phyloP scores from a whole-genome alignment of 805 yeast genomes.

The Kregervanrija pseudodelftensis region DNA sequence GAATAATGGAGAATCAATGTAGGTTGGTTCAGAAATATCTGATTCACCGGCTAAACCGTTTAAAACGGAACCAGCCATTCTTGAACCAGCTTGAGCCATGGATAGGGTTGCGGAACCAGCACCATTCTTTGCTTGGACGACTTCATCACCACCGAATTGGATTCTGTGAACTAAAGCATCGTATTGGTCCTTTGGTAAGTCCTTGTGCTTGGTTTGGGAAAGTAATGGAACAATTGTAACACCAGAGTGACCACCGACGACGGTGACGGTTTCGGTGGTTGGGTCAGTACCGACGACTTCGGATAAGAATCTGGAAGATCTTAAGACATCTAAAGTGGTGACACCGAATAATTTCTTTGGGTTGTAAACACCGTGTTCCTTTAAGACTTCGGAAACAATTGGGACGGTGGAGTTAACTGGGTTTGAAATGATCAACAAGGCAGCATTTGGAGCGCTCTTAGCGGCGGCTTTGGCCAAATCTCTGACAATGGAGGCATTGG shows the following conservation, averaged over 20 bases:
- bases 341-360: slow-evolving; percentile 92
- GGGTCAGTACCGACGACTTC: slow-evolving; percentile 70
- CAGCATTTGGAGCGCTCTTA: slow-evolving; percentile 77
- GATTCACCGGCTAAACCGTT: slow-evolving; percentile 43
- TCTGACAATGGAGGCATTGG: slow-evolving; percentile 92
- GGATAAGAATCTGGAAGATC: slow-evolving; percentile 80
- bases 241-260: slow-evolving; percentile 98
- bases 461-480: slow-evolving; percentile 86
- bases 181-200: slow-evolving; percentile 55
- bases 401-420: slow-evolving; percentile 98
- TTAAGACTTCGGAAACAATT: slow-evolving; percentile 88
- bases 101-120: slow-evolving; percentile 81
- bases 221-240: slow-evolving; percentile 90
- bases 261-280: slow-evolving; percentile 67
- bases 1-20: slow-evolving; percentile 70
- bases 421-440: slow-evolving; percentile 77
- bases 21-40: slow-evolving; percentile 45
- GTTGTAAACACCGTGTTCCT: slow-evolving; percentile 80
- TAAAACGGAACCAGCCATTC: slow-evolving; percentile 62
- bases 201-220: slow-evolving; percentile 71
- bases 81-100: slow-evolving; percentile 82
- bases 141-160: slow-evolving; percentile 90
- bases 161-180: slow-evolving; percentile 76
- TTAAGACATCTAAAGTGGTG: slow-evolving; percentile 86
- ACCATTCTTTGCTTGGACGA: slow-evolving; percentile 78